A percentile compares a stretch with the other conserved stretches of the same genome.
phyloP scores from a whole-genome alignment of 257 asterid genomes.

The Schizonepeta tenuifolia region DNA sequence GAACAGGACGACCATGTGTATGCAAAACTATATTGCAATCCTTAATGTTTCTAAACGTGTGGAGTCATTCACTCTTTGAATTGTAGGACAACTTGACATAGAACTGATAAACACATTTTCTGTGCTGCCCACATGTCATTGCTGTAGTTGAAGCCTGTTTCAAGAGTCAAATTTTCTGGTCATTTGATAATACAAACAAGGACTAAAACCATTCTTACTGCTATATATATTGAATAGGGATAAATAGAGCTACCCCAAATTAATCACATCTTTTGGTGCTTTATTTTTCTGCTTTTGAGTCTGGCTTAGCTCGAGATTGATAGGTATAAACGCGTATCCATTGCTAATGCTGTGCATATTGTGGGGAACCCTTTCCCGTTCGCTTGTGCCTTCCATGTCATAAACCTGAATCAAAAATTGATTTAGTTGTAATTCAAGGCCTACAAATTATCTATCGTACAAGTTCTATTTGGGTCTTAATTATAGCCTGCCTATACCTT shows the following conservation, averaged over 20 bases:
- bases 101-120: constrained; percentile 11
- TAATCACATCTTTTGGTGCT: constrained; percentile 34
- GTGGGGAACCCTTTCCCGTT: constrained; percentile 35
- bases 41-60: constrained; percentile 3
- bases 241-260: constrained; percentile 42
- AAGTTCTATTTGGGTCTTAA: constrained; percentile 6
- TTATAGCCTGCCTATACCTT: constrained; percentile 45
- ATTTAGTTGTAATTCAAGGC: not conserved
- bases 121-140: constrained; percentile 19
- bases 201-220: not conserved
- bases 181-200: not conserved
- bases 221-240: constrained; percentile 10
- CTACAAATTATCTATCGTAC: not conserved
- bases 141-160: constrained; percentile 50
- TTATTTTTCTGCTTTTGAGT: constrained; percentile 28
- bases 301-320: constrained; percentile 47
- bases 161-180: constrained; percentile 9
- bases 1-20: constrained; percentile 24
- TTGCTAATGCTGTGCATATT: constrained; percentile 21
- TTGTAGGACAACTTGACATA: constrained; percentile 19
- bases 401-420: constrained; percentile 43
- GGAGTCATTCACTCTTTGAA: constrained; percentile 28
- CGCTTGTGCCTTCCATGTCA: constrained; percentile 39
- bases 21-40: constrained; percentile 30
- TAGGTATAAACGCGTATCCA: constrained; percentile 29